Evolutionary conservation across 768 basidiomycete species (phyloP).

Genomic region (Mycena leptocephala): DNA sequence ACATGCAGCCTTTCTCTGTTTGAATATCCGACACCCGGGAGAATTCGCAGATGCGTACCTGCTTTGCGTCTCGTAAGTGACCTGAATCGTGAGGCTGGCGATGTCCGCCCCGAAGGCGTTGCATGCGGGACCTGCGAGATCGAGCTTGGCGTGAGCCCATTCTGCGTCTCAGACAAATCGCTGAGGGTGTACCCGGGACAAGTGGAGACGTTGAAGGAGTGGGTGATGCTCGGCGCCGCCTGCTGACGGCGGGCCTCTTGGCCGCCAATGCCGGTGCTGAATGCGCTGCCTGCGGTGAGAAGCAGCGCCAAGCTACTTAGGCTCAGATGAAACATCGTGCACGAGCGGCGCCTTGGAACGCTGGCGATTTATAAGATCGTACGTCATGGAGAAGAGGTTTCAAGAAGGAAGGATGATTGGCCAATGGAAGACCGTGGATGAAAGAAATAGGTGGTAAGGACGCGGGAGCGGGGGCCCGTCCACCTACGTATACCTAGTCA

Average conservation of each 20-base stretch:
- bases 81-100: too few relatives aligned
- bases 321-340: slow-evolving; percentile 14
- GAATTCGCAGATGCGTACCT: slow-evolving; percentile 50
- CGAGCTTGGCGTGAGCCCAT: slow-evolving; percentile 70
- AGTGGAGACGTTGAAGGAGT: slow-evolving; percentile 23
- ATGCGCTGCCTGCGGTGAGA: slow-evolving; percentile 20
- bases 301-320: slow-evolving; percentile 23
- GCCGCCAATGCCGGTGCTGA: slow-evolving; percentile 22
- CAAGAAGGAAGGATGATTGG: slow-evolving; percentile 23
- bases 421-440: slow-evolving; percentile 19
- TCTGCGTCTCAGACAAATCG: slow-evolving; percentile 59
- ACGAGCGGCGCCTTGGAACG: slow-evolving; percentile 20
- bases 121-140: slow-evolving; percentile 72
- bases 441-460: slow-evolving; percentile 12
- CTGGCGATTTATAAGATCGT: slow-evolving; percentile 23
- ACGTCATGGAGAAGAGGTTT: slow-evolving; percentile 20
- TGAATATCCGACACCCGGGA: slow-evolving; percentile 17
- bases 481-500: slow-evolving; percentile 22
- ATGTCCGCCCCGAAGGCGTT: slow-evolving; percentile 79
- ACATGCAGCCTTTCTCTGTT: slow-evolving; percentile 69
- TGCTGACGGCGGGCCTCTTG: slow-evolving; percentile 21
- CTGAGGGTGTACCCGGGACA: slow-evolving; percentile 70
- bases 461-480: slow-evolving; percentile 17
- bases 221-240: slow-evolving; percentile 22
- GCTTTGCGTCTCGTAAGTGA: too few relatives aligned